These are phyloP conservation scores for Stereum hirsutum DNA, from an alignment of 1,284 basidiomycete species.

Conservation along the genomic window DNA sequence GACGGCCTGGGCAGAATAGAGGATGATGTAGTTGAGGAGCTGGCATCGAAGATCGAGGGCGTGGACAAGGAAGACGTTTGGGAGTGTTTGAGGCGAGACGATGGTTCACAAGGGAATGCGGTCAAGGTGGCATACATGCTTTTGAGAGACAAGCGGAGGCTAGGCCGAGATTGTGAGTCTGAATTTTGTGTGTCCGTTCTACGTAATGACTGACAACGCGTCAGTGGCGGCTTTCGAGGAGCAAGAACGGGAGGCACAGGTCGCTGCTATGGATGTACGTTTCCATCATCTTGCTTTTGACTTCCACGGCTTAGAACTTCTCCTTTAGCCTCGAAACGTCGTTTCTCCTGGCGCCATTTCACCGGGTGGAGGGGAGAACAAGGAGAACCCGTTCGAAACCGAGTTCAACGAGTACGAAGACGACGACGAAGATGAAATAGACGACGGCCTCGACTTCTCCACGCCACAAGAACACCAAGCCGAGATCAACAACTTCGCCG, in stretches of 20 bases:
- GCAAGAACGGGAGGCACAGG: slow-evolving; percentile 71
- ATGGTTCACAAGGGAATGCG: slow-evolving; percentile 81
- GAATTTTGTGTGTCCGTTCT: slow-evolving; percentile 1
- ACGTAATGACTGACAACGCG: background rate
- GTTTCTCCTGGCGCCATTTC: slow-evolving; percentile 41
- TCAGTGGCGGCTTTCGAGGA: slow-evolving; percentile 70
- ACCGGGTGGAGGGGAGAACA: slow-evolving; percentile 46
- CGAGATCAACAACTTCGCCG: slow-evolving; percentile 67
- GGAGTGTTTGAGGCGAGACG: slow-evolving; percentile 75
- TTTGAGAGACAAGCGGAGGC: slow-evolving; percentile 80
- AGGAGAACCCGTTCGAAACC: slow-evolving; percentile 70
- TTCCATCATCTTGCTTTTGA: background rate
- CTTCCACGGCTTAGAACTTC: slow-evolving; percentile 1
- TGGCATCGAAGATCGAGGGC: slow-evolving; percentile 67
- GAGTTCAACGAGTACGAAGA: slow-evolving; percentile 50
- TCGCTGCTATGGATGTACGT: slow-evolving; percentile 73
- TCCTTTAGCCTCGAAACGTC: slow-evolving; percentile 50
- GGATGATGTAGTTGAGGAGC: slow-evolving; percentile 80
- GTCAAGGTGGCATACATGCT: slow-evolving; percentile 97
- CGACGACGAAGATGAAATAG: slow-evolving; percentile 57
- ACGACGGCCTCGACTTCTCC: slow-evolving; percentile 55
- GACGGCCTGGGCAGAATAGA: slow-evolving; percentile 85
- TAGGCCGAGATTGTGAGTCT: slow-evolving; percentile 75
- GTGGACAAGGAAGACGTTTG: slow-evolving; percentile 81
- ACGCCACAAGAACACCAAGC: slow-evolving; percentile 34